A percentile compares a stretch with the other conserved stretches of the same genome.
Evolutionary conservation across 1,139 yeast genomes (phyloP).

Genomic region (Geotrichum candidum): DNA sequence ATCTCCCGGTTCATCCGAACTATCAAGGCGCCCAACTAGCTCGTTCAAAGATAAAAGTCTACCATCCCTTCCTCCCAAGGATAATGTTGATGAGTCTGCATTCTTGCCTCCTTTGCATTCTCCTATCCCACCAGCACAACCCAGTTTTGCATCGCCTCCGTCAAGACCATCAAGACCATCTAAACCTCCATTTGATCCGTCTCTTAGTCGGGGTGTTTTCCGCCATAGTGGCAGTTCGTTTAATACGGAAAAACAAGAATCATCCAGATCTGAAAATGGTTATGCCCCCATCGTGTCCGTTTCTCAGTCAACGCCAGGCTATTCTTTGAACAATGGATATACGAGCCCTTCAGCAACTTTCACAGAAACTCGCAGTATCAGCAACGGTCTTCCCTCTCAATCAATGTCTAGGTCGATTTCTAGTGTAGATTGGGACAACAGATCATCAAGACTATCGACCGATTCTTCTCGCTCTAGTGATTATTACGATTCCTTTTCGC

Average conservation of each 20-base stretch:
- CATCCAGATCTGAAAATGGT: not conserved
- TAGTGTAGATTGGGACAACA: constrained; percentile 1
- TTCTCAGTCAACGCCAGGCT: constrained; percentile 15
- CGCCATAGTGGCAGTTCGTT: constrained; percentile 7
- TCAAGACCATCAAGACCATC: constrained; percentile 7
- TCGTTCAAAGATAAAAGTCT: constrained; percentile 26
- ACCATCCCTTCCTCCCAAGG: constrained; percentile 27
- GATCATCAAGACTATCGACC: constrained; percentile 7
- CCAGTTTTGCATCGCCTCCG: constrained; percentile 6
- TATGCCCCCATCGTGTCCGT: constrained; percentile 14
- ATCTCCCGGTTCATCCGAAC: constrained; percentile 10
- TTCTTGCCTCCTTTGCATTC: constrained; percentile 12
- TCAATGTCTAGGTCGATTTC: constrained; percentile 3
- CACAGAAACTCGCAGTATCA: constrained; percentile 7
- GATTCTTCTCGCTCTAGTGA: constrained; percentile 13
- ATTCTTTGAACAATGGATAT: constrained; percentile 4
- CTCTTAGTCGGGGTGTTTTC: constrained; percentile 9
- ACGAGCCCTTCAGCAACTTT: constrained; percentile 8
- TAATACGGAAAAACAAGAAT: constrained; percentile 6
- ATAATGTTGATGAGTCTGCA: constrained; percentile 3
- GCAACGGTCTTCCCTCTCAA: not conserved
- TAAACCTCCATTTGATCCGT: constrained; percentile 17
- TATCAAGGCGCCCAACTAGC: constrained; percentile 1
- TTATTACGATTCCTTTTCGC: constrained; percentile 4
- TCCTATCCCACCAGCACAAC: constrained; percentile 1